These are phyloP conservation scores for Rosa chinensis DNA, from an alignment of 306 rosid genomes.

Conservation along the genomic window DNA sequence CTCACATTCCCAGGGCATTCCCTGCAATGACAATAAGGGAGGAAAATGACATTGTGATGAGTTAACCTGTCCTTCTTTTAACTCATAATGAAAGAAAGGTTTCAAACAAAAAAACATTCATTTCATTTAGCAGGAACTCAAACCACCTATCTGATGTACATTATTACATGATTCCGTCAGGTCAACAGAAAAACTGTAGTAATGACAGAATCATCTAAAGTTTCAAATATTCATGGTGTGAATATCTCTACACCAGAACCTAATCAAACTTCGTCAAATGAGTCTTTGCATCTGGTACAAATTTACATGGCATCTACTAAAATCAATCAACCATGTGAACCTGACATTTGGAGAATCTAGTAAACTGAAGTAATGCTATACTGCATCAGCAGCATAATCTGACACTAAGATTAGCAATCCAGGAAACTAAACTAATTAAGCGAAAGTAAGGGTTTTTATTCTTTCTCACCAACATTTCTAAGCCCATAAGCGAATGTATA, in stretches of 20 bases:
- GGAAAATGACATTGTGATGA: slow-evolving; percentile 3
- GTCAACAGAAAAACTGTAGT: too few species aligned
- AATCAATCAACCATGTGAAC: too few species aligned
- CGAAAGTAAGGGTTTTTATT: too few species aligned
- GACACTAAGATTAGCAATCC: too few species aligned
- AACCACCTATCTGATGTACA: background rate
- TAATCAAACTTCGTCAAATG: slow-evolving; percentile 49
- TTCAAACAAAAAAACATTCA: background rate
- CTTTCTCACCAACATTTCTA: too few species aligned
- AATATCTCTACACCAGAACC: background rate
- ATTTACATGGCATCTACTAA: too few species aligned
- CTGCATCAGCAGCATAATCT: too few species aligned
- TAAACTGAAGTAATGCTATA: too few species aligned
- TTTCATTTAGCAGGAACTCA: background rate
- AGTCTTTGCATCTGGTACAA: slow-evolving; percentile 37
- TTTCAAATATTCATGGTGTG: background rate
- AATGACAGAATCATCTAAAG: background rate
- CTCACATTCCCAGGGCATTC: slow-evolving; percentile 88
- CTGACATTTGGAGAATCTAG: too few species aligned
- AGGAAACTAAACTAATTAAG: too few species aligned
- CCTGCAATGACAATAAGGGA: slow-evolving; percentile 39
- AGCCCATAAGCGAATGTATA: too few species aligned
- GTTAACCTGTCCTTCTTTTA: background rate
- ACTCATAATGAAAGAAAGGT: too few species aligned
- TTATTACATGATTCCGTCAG: background rate